Conservation (phyloP, 306 rosid genomes). For the Prunus dulcis region DNA sequence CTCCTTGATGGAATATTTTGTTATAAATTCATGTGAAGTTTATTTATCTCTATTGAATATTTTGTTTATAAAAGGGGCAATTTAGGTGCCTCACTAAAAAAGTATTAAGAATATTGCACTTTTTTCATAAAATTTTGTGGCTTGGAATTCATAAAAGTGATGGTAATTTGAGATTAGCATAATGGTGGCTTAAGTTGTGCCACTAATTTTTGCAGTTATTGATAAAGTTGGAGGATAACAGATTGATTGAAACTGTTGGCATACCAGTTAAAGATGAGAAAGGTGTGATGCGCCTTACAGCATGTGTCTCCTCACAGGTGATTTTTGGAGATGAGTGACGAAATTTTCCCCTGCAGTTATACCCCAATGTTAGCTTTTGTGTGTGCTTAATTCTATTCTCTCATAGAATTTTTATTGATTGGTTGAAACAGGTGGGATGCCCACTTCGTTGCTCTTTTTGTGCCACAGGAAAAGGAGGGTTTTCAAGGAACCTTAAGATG, state of each 20-base stretch:
- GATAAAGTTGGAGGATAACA: constrained; percentile 84
- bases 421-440: constrained; percentile 74
- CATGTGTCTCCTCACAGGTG: constrained; percentile 98
- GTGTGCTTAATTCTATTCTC: neutral
- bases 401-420: constrained; percentile 5
- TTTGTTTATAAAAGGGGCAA: neutral
- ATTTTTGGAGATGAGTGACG: constrained; percentile 13
- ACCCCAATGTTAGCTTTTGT: constrained; percentile 10
- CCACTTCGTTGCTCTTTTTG: constrained; percentile 93
- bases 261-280: constrained; percentile 70
- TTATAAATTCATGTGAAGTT: neutral
- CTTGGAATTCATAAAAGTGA: neutral
- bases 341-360: constrained; percentile 5
- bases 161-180: neutral
- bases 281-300: constrained; percentile 75
- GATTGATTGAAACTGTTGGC: constrained; percentile 95
- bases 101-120: neutral
- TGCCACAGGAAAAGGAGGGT: constrained; percentile 98
- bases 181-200: neutral
- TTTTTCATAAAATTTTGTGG: neutral
- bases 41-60: neutral
- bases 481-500: constrained; percentile 77
- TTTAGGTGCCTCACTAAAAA: neutral
- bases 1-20: neutral
- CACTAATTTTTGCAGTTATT: constrained; percentile 57